A percentile compares a stretch with the other conserved stretches of the same genome.
Evolutionary conservation across 345 rosid species (phyloP).

Genomic region (Populus alba): DNA sequence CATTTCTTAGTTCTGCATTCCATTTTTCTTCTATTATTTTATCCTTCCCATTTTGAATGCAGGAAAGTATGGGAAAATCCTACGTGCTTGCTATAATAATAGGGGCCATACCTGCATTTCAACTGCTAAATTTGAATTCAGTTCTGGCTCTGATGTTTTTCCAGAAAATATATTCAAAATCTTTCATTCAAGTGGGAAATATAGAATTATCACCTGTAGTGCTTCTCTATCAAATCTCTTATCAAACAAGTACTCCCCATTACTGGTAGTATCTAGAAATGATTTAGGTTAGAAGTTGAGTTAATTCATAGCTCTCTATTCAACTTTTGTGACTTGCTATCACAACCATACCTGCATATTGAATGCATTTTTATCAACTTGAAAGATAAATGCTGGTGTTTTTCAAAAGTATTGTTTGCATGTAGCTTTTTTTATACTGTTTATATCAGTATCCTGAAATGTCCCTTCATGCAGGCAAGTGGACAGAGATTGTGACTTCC

Average conservation of each 20-base stretch:
- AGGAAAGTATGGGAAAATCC: no score
- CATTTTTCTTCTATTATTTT: not conserved
- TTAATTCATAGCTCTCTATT: no score
- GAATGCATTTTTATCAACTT: not conserved
- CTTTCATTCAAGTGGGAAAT: no score
- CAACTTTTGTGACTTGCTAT: no score
- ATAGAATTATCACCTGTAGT: no score
- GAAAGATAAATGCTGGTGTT: not conserved
- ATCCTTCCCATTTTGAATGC: not conserved
- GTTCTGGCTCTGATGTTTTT: no score
- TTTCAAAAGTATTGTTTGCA: not conserved
- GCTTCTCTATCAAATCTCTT: no score
- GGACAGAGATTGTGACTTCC: slow-evolving; percentile 88
- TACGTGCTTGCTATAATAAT: no score
- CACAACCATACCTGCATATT: not conserved
- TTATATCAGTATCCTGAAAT: not conserved
- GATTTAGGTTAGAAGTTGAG: not conserved
- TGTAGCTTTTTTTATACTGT: not conserved
- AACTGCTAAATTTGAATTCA: no score
- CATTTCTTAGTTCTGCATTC: not conserved
- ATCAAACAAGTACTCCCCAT: not conserved
- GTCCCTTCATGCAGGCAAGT: slow-evolving; percentile 65
- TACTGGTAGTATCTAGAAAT: not conserved
- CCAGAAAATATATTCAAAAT: no score
- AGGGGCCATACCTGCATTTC: not conserved